Conservation (phyloP, 2,329 filamentous ascomycete genomes). For the Botrytis cinerea region DNA sequence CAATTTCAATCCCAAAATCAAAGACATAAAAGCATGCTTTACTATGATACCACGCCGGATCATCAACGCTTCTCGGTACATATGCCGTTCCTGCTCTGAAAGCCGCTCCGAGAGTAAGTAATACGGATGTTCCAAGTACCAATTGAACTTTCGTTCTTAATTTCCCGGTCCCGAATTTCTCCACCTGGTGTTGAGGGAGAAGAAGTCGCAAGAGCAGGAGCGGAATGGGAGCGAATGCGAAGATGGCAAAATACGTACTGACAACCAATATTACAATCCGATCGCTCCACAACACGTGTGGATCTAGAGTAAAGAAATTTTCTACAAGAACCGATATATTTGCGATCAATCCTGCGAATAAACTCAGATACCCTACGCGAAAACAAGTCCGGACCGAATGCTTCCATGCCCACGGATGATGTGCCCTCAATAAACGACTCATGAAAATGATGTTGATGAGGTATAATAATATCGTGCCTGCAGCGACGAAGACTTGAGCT, state of each 20-base stretch:
- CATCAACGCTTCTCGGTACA: not conserved
- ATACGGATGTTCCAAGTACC: constrained; percentile 55
- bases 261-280: constrained; percentile 44
- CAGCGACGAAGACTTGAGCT: constrained; percentile 25
- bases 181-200: constrained; percentile 45
- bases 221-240: constrained; percentile 62
- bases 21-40: constrained; percentile 77
- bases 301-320: constrained; percentile 39
- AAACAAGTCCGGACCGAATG: constrained; percentile 43
- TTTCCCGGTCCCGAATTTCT: constrained; percentile 66
- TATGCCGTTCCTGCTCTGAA: constrained; percentile 60
- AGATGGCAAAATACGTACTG: constrained; percentile 57
- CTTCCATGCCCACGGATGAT: constrained; percentile 70
- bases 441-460: constrained; percentile 75
- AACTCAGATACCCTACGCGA: constrained; percentile 55
- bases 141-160: constrained; percentile 67
- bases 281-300: constrained; percentile 63
- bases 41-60: constrained; percentile 46
- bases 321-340: constrained; percentile 49
- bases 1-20: constrained; percentile 73
- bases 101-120: constrained; percentile 66
- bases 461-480: constrained; percentile 66
- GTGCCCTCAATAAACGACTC: constrained; percentile 71
- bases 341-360: constrained; percentile 65
- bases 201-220: constrained; percentile 41